A percentile compares a stretch with the other conserved stretches of the same genome.
phyloP scores from a whole-genome alignment of 225 moss, liverwort and hornwort species.

The Climacium dendroides region DNA sequence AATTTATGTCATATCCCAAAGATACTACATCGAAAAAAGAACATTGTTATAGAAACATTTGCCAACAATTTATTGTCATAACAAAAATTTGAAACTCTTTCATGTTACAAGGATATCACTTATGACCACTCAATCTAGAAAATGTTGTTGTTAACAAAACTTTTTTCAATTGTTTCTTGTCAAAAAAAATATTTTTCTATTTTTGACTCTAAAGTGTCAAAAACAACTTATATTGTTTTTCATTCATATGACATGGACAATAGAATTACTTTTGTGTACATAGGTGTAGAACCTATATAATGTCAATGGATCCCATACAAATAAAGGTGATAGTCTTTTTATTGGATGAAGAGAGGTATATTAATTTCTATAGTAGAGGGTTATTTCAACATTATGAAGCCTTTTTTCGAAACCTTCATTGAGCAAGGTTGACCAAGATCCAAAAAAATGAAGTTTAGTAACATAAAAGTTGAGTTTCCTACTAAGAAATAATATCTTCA shows the following conservation, averaged over 20 bases:
- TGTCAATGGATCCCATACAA: fast-evolving
- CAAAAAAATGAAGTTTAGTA: neutral
- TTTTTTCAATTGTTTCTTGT: fast-evolving
- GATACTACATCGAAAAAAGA: neutral
- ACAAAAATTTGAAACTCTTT: neutral
- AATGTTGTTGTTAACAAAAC: neutral
- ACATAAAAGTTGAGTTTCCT: neutral
- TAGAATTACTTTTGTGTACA: neutral
- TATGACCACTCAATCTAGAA: too few relatives aligned
- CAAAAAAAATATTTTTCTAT: neutral
- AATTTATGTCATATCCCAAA: neutral
- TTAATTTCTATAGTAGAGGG: neutral
- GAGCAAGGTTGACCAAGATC: neutral
- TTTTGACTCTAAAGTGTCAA: fast-evolving
- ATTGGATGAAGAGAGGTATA: neutral
- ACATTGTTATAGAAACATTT: fast-evolving
- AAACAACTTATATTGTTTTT: neutral
- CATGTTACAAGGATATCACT: neutral
- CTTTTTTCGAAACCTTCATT: neutral
- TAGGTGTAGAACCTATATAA: neutral
- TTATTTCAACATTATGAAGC: neutral
- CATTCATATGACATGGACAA: neutral
- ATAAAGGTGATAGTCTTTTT: neutral
- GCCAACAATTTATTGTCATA: neutral
- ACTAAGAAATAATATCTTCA: neutral